Evolutionary conservation across 192 early-diverging fungal species (phyloP), one percentile per base, ranked within the genome.

Genomic region (Coemansia umbellata): DNA sequence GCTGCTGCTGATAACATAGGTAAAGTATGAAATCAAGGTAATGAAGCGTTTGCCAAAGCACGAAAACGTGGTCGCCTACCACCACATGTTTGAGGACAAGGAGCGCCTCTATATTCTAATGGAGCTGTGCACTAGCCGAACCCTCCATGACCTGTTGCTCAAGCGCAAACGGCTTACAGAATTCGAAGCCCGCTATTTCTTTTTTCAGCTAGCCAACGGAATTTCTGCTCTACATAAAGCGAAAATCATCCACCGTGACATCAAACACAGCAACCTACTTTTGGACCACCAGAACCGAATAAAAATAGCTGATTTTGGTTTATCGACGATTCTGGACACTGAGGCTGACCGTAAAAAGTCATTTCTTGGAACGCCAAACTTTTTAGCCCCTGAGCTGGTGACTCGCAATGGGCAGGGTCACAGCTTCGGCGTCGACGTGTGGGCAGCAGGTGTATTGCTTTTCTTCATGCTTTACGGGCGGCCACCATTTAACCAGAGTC

Each of bases 341-440:
- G 82, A 86, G 17, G 82, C 80, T 15, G 96, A 98, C 47, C 81
- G 96, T 37, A 98, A 95, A 81, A 87, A 81, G 88, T 95, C 94
- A 2, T 92, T 97, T 55, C 87, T 94, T 50, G 96, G 96, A 10
- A 99, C 96, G 7, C 96, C 95, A 3, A 96, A 96, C 53, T 99
- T 97, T 61, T 87, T 99, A 58, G 96, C 96, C 2, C 96, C 96
- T 0, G 96, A 99, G 63, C 85, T 99, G 19, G 74, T 97, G 21
- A 89, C 88, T 61, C 87, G 85, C 50, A 69, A 76, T 24, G 67
- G 78, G 51, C 74, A 82, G 1, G 93, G 95, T 7, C 95, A 99
- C 65, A 90, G 89, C 43, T 93, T 85, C 58, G 90, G 92, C 62
- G 96, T 88, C 8, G 96, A 99, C 50, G 85, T 95, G 60, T 99